A percentile compares a stretch with the other conserved stretches of the same genome.
phyloP scores from a whole-genome alignment of 306 rosid species.

The Castanospermum australe region DNA sequence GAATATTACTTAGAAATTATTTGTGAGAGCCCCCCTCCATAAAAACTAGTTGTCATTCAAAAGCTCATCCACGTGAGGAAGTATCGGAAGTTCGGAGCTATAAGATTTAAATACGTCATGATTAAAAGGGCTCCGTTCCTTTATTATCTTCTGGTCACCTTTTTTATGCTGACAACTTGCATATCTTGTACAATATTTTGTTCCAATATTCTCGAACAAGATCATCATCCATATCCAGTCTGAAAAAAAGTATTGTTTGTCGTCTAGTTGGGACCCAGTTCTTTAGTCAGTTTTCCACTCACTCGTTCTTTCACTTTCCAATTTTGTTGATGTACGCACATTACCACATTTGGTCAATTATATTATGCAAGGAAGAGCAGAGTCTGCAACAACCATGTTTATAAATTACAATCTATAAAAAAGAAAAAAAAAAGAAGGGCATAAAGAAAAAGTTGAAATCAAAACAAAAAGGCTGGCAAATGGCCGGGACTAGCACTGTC shows the following conservation, averaged over 20 bases:
- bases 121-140: conserved; percentile 2
- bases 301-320: conserved; percentile 17
- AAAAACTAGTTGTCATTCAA: neutral
- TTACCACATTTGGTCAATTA: conserved; percentile 6
- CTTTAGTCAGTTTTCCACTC: conserved; percentile 16
- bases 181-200: conserved; percentile 20
- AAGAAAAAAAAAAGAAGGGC: neutral
- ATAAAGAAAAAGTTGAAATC: neutral
- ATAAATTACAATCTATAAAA: neutral
- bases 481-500: neutral
- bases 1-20: neutral
- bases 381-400: conserved; percentile 9
- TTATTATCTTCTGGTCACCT: conserved; percentile 26
- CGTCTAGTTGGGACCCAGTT: conserved; percentile 26
- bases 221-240: conserved; percentile 22
- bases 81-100: conserved; percentile 24
- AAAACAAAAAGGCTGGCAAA: neutral
- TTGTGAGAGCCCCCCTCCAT: neutral
- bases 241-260: conserved; percentile 49
- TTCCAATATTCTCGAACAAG: conserved; percentile 26
- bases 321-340: neutral
- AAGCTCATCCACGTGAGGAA: conserved; percentile 32
- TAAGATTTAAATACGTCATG: conserved; percentile 9
- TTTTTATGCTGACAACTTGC: conserved; percentile 44
- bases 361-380: neutral